Percentiles rank a stretch among this genome's conserved stretches.
These are phyloP conservation scores for Salix suchowensis DNA, from an alignment of 345 rosid genomes.

Conservation along the genomic window DNA sequence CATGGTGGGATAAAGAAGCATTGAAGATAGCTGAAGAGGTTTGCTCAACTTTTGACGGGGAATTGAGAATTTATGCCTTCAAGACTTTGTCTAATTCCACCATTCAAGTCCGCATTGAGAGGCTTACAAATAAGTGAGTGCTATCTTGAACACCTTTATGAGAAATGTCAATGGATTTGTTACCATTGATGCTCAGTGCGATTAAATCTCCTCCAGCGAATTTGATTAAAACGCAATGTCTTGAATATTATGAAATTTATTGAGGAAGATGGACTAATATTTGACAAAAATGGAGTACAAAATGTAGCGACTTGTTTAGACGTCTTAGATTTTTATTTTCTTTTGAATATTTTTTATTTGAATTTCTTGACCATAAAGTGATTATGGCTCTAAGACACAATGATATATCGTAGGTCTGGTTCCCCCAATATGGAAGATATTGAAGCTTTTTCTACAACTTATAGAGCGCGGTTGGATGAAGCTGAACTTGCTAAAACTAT, in stretches of 20 bases:
- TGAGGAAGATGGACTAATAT: too few relatives aligned
- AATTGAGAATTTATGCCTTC: slow-evolving; percentile 70
- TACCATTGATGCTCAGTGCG: background rate
- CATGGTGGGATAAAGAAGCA: slow-evolving; percentile 86
- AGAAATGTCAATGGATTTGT: background rate
- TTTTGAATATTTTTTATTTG: too few relatives aligned
- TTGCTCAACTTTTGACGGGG: slow-evolving; percentile 57
- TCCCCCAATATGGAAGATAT: slow-evolving; percentile 78
- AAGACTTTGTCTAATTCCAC: slow-evolving; percentile 58
- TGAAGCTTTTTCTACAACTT: slow-evolving; percentile 60
- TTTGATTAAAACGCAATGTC: background rate
- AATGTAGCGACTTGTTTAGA: too few relatives aligned
- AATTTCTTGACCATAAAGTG: too few relatives aligned
- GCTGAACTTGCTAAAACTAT: slow-evolving; percentile 64
- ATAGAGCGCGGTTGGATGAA: slow-evolving; percentile 57
- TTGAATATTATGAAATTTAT: background rate
- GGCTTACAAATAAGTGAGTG: slow-evolving; percentile 62
- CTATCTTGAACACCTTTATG: background rate
- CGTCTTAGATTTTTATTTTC: too few relatives aligned
- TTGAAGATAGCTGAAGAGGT: slow-evolving; percentile 56
- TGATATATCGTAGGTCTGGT: slow-evolving; percentile 44
- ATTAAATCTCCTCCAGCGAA: background rate
- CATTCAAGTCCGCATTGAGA: slow-evolving; percentile 77
- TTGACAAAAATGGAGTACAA: too few relatives aligned
- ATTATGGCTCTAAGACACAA: slow-evolving; percentile 13